Percentiles rank a stretch among this genome's conserved stretches.
These are phyloP conservation scores for Neofusicoccum kwambonambiense DNA, from an alignment of 2,329 filamentous ascomycete species.

Conservation along the genomic window DNA sequence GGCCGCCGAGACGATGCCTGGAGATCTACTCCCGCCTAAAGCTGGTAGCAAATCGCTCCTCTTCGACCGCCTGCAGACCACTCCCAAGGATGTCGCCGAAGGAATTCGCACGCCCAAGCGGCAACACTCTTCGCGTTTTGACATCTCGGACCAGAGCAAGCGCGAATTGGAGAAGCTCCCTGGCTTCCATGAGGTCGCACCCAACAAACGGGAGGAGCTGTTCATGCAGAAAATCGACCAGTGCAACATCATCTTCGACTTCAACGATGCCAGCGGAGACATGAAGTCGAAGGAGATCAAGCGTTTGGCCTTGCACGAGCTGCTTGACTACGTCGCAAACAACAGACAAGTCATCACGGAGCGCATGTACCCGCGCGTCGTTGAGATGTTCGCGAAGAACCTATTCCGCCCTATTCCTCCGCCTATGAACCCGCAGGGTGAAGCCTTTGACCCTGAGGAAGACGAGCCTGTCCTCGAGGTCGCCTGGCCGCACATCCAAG, in stretches of 20 bases:
- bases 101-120: conserved; percentile 92
- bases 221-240: conserved; percentile 99
- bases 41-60: conserved; percentile 84
- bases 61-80: conserved; percentile 86
- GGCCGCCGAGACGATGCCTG: conserved; percentile 94
- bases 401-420: conserved; percentile 95
- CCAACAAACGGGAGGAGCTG: conserved; percentile 88
- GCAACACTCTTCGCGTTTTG: conserved; percentile 95
- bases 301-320: conserved; percentile 87
- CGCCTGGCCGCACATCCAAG: conserved; percentile 98
- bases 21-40: conserved; percentile 92
- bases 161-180: conserved; percentile 95
- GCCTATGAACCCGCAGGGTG: conserved; percentile 94
- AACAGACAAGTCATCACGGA: conserved; percentile 98
- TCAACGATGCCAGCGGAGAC: conserved; percentile 95
- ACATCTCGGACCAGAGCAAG: conserved; percentile 86
- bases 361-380: conserved; percentile 96
- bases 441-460: conserved; percentile 97
- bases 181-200: conserved; percentile 95
- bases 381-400: conserved; percentile 99
- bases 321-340: conserved; percentile 97
- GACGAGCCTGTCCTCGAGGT: conserved; percentile 97
- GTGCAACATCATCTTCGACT: conserved; percentile 99
- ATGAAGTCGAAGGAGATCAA: conserved; percentile 99
- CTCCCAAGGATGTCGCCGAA: conserved; percentile 94